A percentile compares a stretch with the other conserved stretches of the same genome.
Conservation (phyloP, 2,329 filamentous ascomycete species). For the Neofusicoccum umdonicola region DNA sequence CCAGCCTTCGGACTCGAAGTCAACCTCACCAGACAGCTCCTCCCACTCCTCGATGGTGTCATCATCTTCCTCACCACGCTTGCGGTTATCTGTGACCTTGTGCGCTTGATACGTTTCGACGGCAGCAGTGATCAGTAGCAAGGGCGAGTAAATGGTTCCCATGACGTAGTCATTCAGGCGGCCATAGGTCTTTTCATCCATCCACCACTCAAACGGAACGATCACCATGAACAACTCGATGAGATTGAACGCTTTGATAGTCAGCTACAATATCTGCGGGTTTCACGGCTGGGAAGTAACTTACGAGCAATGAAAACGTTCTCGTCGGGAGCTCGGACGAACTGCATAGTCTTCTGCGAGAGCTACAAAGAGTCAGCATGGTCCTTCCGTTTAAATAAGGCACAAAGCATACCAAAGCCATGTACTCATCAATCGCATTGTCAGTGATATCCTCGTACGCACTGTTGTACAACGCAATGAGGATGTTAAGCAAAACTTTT, state of each 20-base stretch:
- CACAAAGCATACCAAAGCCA: conserved; percentile 59
- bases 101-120: conserved; percentile 48
- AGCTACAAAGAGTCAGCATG: neutral
- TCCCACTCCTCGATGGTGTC: conserved; percentile 93
- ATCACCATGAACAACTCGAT: conserved; percentile 80
- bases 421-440: conserved; percentile 90
- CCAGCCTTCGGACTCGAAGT: conserved; percentile 86
- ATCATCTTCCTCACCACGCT: conserved; percentile 82
- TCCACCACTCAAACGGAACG: conserved; percentile 92
- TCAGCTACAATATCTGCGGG: neutral
- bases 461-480: conserved; percentile 95
- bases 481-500: conserved; percentile 79
- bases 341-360: conserved; percentile 86
- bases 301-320: conserved; percentile 87
- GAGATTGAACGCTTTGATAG: conserved; percentile 68
- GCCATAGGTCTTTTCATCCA: conserved; percentile 71
- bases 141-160: conserved; percentile 77
- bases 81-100: conserved; percentile 69
- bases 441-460: conserved; percentile 94
- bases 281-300: conserved; percentile 31
- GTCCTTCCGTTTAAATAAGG: no score
- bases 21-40: conserved; percentile 67
- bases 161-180: conserved; percentile 86
- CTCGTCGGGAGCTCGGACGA: conserved; percentile 93
- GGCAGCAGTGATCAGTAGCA: conserved; percentile 74